Percentiles rank a stretch among this genome's conserved stretches.
Conservation (phyloP, 495 filamentous ascomycete genomes). For the Hypoxylon subgilvum region DNA sequence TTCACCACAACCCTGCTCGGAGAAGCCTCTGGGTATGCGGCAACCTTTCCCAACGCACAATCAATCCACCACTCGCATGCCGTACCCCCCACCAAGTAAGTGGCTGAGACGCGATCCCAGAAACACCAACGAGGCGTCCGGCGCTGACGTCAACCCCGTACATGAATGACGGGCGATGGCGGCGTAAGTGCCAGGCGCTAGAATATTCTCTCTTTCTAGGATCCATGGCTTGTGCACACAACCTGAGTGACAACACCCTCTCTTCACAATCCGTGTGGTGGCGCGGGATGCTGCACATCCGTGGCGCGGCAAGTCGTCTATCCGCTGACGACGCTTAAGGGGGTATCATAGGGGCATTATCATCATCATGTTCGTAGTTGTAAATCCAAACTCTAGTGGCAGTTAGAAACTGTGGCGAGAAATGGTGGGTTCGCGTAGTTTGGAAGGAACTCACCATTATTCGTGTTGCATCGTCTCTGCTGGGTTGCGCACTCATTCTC, state of each 20-base stretch:
- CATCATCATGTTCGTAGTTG: constrained; percentile 24
- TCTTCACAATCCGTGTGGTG: not conserved
- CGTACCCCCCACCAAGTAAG: too few relatives aligned
- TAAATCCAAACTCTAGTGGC: constrained; percentile 13
- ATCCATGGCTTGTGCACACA: too few relatives aligned
- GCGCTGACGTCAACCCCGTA: not conserved
- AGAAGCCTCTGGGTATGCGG: constrained; percentile 31
- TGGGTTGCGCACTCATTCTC: constrained; percentile 32
- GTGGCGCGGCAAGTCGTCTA: not conserved
- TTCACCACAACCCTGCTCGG: constrained; percentile 28
- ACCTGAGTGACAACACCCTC: not conserved
- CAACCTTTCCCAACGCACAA: not conserved
- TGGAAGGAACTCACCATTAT: constrained; percentile 35
- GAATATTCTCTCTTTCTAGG: not conserved
- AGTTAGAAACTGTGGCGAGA: not conserved
- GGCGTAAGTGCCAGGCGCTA: constrained; percentile 13
- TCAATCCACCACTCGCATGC: not conserved
- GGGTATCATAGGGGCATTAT: constrained; percentile 33
- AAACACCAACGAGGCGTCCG: not conserved
- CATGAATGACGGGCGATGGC: not conserved
- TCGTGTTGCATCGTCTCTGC: constrained; percentile 17
- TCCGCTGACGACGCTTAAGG: not conserved
- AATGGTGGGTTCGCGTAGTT: too few relatives aligned
- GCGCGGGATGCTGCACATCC: not conserved
- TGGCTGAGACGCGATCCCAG: not conserved